Evolutionary conservation across 768 basidiomycete species (phyloP).

Genomic region (Auriscalpium orientale): DNA sequence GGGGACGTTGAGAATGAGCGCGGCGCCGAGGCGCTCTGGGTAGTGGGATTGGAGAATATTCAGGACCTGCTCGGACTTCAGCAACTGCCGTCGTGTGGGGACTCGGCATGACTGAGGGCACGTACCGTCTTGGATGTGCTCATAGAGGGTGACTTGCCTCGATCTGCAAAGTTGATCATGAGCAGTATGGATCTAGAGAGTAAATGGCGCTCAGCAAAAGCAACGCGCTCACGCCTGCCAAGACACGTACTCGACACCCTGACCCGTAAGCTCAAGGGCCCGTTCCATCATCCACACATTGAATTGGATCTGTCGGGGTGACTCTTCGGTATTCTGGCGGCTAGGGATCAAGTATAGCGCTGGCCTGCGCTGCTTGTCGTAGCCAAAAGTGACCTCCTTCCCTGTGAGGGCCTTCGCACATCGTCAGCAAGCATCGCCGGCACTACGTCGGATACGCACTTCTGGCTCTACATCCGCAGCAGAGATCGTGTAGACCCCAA

Average conservation of each 20-base stretch:
- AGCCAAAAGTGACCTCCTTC: conserved; percentile 74
- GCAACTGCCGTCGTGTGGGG: neutral
- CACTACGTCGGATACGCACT: conserved; percentile 28
- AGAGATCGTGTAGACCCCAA: conserved; percentile 61
- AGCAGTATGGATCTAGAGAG: conserved; percentile 50
- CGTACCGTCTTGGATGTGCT: conserved; percentile 30
- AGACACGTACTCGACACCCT: conserved; percentile 67
- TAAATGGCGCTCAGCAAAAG: neutral
- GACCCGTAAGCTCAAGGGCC: conserved; percentile 66
- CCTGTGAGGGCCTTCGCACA: conserved; percentile 64
- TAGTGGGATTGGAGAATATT: conserved; percentile 75
- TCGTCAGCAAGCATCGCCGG: neutral
- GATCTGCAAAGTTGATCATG: conserved; percentile 73
- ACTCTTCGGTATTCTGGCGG: conserved; percentile 73
- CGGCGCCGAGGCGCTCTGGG: conserved; percentile 74
- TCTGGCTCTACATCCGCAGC: conserved; percentile 66
- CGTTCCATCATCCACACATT: conserved; percentile 76
- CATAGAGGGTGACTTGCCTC: conserved; percentile 49
- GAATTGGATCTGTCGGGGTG: conserved; percentile 61
- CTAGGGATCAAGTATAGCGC: conserved; percentile 60
- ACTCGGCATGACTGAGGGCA: neutral
- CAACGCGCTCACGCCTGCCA: neutral
- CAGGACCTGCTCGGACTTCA: conserved; percentile 16
- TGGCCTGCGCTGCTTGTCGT: conserved; percentile 57
- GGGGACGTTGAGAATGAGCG: conserved; percentile 76